Conservation (phyloP, 2,329 filamentous ascomycete species). For the Zalaria obscura region DNA sequence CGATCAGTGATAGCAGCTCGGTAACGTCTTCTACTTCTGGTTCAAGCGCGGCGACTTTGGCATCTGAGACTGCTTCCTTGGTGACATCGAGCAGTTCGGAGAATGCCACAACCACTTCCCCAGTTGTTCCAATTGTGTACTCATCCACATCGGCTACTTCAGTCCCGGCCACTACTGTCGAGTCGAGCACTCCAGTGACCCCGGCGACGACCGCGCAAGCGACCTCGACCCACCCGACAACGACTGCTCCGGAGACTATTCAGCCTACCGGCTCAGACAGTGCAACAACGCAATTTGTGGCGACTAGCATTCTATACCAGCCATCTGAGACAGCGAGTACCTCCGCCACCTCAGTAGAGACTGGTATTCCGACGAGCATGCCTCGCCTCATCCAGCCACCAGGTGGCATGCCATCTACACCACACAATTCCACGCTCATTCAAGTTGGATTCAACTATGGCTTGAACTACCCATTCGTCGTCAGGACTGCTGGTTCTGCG, state of each 20-base stretch:
- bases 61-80: constrained; percentile 1
- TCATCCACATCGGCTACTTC: constrained; percentile 6
- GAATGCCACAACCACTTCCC: constrained; percentile 4
- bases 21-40: neutral
- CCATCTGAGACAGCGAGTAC: constrained; percentile 21
- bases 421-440: constrained; percentile 54
- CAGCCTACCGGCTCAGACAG: constrained; percentile 31
- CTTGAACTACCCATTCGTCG: constrained; percentile 76
- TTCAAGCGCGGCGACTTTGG: neutral
- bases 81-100: constrained; percentile 4
- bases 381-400: constrained; percentile 65
- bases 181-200: constrained; percentile 5
- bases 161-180: constrained; percentile 5
- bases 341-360: constrained; percentile 27
- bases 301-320: constrained; percentile 48
- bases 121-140: neutral
- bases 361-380: constrained; percentile 49
- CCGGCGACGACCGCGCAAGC: constrained; percentile 8
- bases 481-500: constrained; percentile 54
- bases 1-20: constrained; percentile 2
- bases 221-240: constrained; percentile 13
- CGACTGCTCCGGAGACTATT: constrained; percentile 25
- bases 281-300: constrained; percentile 34
- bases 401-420: constrained; percentile 39
- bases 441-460: constrained; percentile 73